Evolutionary conservation across 257 asterid genomes (phyloP), one percentile per base, ranked within the genome.

Genomic region (Primulina eburnea): DNA sequence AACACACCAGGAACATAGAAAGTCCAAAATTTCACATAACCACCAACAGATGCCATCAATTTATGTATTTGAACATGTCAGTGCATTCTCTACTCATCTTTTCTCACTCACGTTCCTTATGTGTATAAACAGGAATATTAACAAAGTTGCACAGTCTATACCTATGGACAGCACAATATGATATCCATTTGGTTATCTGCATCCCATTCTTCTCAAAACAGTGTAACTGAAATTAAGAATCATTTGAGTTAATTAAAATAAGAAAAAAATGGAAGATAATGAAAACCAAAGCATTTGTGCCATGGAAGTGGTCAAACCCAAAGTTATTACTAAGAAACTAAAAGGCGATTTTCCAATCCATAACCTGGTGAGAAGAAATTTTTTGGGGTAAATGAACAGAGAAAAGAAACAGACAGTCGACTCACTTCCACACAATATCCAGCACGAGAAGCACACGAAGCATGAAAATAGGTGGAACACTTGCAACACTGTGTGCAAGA

Each of bases 361-460:
- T 57, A 59, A 65, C 68, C 20, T 72, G 61, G 68, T 17, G 26
- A 32, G 18, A 62, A 26, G 29, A 26, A 72, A 17, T 61, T 29
- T 24, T 18, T 60, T 60, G 30, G 55, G 61, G 65, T 40, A 34
- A 69, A 56, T 61, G 70, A 60, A 68, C 64, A 60, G 47, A 50
- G 20, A 14, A 70, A 57, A 34, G 28, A 68, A 61, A 67, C 53
- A 69, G 17, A 62, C 6, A 8, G 64, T 40, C 9, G 24, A 83
- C 93, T 82, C 84, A 91, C 99, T 81, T 94, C 99, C 97, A 88
- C 83, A 82, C 79, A 82, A 72, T 85, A 94, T 78, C 97, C 99
- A 71, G 98, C 96, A 63, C 93, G 94, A 69, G 87, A 81, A 74
- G 98, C 96, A 78, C 99, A 94, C 73, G 85, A 82, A 64, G 95